Evolutionary conservation across 2,329 filamentous ascomycete species (phyloP).

Genomic region (Myriosclerotinia curreyana): DNA sequence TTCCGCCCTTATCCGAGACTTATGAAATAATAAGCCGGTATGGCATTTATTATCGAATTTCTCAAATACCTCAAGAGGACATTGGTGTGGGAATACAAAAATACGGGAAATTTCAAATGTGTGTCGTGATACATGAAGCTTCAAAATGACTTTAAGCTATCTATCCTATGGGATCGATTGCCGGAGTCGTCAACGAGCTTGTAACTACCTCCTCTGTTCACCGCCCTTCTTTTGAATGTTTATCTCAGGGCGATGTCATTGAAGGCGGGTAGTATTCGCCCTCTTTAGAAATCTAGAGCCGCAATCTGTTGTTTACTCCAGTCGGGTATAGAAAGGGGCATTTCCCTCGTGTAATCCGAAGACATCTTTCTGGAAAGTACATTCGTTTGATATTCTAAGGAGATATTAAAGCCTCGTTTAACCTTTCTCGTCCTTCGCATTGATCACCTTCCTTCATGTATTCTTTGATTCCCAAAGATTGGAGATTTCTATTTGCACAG

Average conservation of each 20-base stretch:
- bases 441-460: background rate
- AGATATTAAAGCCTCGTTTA: background rate
- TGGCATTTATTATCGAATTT: slow-evolving; percentile 12
- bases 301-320: background rate
- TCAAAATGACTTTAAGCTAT: background rate
- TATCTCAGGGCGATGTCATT: background rate
- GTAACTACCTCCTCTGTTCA: background rate
- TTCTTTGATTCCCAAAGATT: background rate
- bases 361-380: background rate
- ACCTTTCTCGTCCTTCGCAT: background rate
- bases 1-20: slow-evolving; percentile 11
- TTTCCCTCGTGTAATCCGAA: background rate
- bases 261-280: slow-evolving; percentile 1
- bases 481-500: background rate
- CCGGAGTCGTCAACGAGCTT: slow-evolving; percentile 11
- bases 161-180: slow-evolving; percentile 9
- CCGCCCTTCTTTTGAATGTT: background rate
- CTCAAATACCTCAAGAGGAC: background rate
- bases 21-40: background rate
- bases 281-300: background rate
- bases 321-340: slow-evolving; percentile 9
- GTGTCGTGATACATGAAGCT: background rate
- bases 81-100: background rate
- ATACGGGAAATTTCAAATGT: slow-evolving; percentile 3
- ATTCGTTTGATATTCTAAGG: background rate